Conservation (phyloP, 805 yeast species). For the Candida maltosa region DNA sequence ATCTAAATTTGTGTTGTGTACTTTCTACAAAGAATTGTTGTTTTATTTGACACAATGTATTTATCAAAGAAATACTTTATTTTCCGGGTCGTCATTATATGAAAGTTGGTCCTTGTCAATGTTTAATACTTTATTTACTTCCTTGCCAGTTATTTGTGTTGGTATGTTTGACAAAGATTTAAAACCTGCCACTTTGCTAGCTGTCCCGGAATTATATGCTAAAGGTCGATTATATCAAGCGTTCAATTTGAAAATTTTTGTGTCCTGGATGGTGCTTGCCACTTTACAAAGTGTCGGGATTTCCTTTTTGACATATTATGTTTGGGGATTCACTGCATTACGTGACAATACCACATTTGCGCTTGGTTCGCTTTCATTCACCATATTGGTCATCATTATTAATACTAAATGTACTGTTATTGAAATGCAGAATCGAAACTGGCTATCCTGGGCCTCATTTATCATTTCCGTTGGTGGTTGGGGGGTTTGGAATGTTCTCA, state of each 20-base stretch:
- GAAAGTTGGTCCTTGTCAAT: slow-evolving; percentile 96
- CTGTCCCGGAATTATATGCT: slow-evolving; percentile 86
- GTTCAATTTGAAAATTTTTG: slow-evolving; percentile 67
- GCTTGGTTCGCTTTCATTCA: slow-evolving; percentile 71
- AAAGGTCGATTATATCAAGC: slow-evolving; percentile 72
- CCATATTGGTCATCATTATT: slow-evolving; percentile 69
- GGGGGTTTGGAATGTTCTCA: slow-evolving; percentile 75
- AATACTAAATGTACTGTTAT: slow-evolving; percentile 75
- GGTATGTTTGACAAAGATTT: slow-evolving; percentile 96
- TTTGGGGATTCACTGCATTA: slow-evolving; percentile 70
- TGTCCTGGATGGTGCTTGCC: slow-evolving; percentile 78
- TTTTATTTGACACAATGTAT: slow-evolving; percentile 87
- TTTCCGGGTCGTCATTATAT: slow-evolving; percentile 89
- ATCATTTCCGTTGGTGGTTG: slow-evolving; percentile 80
- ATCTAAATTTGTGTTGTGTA: slow-evolving; percentile 84
- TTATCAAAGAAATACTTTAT: slow-evolving; percentile 81
- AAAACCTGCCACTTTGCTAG: slow-evolving; percentile 80
- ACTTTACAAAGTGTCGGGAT: slow-evolving; percentile 68
- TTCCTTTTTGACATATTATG: slow-evolving; percentile 60
- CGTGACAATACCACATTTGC: slow-evolving; percentile 79
- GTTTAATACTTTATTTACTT: slow-evolving; percentile 95
- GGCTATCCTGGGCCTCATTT: slow-evolving; percentile 64
- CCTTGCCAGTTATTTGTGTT: slow-evolving; percentile 83
- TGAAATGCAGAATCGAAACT: slow-evolving; percentile 74
- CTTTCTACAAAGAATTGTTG: slow-evolving; percentile 90